Conservation (phyloP, 169 alveolate species). For the Plasmodium adleri region DNA sequence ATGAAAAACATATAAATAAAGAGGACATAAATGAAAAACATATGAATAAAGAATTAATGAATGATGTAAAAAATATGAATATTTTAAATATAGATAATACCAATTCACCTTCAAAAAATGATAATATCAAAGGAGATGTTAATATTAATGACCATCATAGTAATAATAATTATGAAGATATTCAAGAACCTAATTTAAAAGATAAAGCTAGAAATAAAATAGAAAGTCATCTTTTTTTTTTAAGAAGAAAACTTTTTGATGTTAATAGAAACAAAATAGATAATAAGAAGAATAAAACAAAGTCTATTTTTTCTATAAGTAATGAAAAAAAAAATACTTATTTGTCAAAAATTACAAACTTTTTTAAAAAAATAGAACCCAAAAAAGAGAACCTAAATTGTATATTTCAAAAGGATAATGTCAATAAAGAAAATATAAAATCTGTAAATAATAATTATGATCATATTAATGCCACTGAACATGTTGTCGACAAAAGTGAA, state of each 20-base stretch:
- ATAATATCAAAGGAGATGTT: background rate
- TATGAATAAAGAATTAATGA: background rate
- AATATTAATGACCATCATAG: background rate
- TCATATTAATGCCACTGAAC: background rate
- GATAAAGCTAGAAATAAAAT: background rate
- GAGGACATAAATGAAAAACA: background rate
- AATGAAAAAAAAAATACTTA: constrained; percentile 29
- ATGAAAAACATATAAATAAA: background rate
- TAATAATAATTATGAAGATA: background rate
- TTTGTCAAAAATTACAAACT: constrained; percentile 26
- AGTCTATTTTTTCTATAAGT: background rate
- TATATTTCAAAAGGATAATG: background rate
- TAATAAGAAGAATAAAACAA: constrained; percentile 5
- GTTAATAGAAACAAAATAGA: background rate
- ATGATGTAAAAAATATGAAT: background rate
- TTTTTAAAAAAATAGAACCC: constrained; percentile 19
- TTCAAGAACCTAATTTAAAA: constrained; percentile 1
- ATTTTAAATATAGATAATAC: background rate
- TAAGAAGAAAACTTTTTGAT: background rate
- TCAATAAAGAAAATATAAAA: constrained; percentile 1
- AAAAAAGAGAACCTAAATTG: constrained; percentile 1
- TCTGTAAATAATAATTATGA: background rate
- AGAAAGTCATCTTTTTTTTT: constrained; percentile 4
- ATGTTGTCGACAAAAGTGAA: background rate
- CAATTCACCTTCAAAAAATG: background rate